These are phyloP conservation scores for Trypethelium eluteriae DNA, from an alignment of 495 filamentous ascomycete species.

Conservation along the genomic window DNA sequence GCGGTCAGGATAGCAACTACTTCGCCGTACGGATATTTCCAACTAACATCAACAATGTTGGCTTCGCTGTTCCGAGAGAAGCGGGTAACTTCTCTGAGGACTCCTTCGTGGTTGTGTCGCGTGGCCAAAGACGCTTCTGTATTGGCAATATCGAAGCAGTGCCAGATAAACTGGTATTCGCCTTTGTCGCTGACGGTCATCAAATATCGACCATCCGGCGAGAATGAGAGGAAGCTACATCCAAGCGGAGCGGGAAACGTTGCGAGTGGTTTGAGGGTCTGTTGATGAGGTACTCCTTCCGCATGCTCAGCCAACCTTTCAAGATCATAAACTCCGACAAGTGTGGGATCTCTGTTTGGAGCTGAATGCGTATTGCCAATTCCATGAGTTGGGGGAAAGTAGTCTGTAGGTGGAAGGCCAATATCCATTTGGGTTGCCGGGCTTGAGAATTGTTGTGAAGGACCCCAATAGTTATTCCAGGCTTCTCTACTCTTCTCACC, in stretches of 20 bases:
- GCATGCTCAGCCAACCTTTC: slow-evolving; percentile 48
- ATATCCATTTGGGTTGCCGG: slow-evolving; percentile 36
- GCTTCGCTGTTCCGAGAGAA: slow-evolving; percentile 88
- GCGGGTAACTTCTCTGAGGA: slow-evolving; percentile 72
- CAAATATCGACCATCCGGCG: slow-evolving; percentile 72
- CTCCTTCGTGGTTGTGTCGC: slow-evolving; percentile 26
- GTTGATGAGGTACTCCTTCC: slow-evolving; percentile 37
- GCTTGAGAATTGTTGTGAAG: slow-evolving; percentile 31
- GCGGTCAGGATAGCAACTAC: slow-evolving; percentile 79
- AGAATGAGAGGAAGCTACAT: slow-evolving; percentile 85
- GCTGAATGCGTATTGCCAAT: slow-evolving; percentile 40
- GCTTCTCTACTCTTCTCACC: slow-evolving; percentile 77
- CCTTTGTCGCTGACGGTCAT: slow-evolving; percentile 89
- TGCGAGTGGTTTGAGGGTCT: slow-evolving; percentile 53
- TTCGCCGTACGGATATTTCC: slow-evolving; percentile 75
- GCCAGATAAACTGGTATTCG: slow-evolving; percentile 88
- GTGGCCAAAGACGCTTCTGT: slow-evolving; percentile 33
- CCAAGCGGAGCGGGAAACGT: slow-evolving; percentile 76
- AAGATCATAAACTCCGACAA: slow-evolving; percentile 80
- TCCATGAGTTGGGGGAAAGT: slow-evolving; percentile 66
- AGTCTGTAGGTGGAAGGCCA: slow-evolving; percentile 21
- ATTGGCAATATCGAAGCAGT: slow-evolving; percentile 65
- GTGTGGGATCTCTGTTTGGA: slow-evolving; percentile 56
- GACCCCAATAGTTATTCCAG: slow-evolving; percentile 86
- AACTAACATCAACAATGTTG: slow-evolving; percentile 79